Evolutionary conservation across 352 stramenopile species (phyloP), one percentile per base, ranked within the genome.

Genomic region (Globisporangium abappressorium): DNA sequence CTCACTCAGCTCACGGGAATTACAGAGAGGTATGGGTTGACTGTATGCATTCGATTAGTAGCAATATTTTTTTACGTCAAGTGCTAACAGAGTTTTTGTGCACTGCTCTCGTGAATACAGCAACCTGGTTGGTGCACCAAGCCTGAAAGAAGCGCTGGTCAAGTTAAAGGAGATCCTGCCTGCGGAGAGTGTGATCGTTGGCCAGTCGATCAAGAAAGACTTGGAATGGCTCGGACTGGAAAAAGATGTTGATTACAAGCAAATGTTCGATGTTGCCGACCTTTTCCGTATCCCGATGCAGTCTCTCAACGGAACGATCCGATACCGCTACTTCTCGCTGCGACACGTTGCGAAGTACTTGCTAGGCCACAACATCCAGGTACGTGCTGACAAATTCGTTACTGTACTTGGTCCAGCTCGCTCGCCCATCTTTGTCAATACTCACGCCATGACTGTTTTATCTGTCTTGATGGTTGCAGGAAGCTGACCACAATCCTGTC

Each of bases 171-270:
- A 60, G 5, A 77, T 94, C 26, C 66, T 98, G 49, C 91, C 90
- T 5, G 75, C 80, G 22, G 76, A 97, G 64, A 90, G 84, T 41
- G 85, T 98, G 24, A 93, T 98, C 61, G 90, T 98, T 49, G 93
- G 93, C 11, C 93, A 98, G 70, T 94, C 87, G 28, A 97, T 98
- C 64, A 91, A 97, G 77, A 96, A 98, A 65, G 93, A 98, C 70
- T 78, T 97, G 14, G 85, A 96, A 53, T 98, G 93, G 93, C 84
- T 97, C 22, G 81, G 73, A 15, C 79, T 98, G 51, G 76, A 92
- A 66, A 84, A 92, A 47, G 85, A 82, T 9, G 77, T 69, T 7
- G 91, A 98, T 68, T 98, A 96, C 84, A 89, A 85, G 68, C 74
- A 80, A 24, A 87, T 91, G 65, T 93, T 96, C 26, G 87, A 97